Evolutionary conservation across 2,329 filamentous ascomycete genomes (phyloP), one percentile per base, ranked within the genome.

Genomic region (Didymella pinodella): DNA sequence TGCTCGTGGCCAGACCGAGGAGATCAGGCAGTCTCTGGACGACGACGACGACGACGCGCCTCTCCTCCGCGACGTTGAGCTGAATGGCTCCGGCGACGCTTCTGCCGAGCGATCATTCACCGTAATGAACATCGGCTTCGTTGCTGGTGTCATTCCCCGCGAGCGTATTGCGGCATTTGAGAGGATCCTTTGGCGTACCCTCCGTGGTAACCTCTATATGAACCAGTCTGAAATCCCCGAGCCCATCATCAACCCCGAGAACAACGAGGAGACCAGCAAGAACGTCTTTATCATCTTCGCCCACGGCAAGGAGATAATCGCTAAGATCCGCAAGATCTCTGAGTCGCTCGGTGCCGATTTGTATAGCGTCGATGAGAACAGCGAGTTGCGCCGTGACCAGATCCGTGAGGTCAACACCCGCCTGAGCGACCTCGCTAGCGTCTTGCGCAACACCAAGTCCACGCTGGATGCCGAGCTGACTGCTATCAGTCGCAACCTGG

Each of bases 241-340:
- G 77, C 88, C 92, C 36, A 90, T 99, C 68, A 85, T 97, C 76
- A 92, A 99, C 77, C 94, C 95, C 16, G 86, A 90, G 75, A 97
- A 88, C 81, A 97, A 98, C 77, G 94, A 98, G 80, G 85, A 91
- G 65, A 85, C 96, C 69, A 88, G 90, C 83, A 99, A 99, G 88
- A 99, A 97, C 70, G 95, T 99, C 55, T 99, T 99, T 74, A 94
- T 99, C 74, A 99, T 99, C 78, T 99, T 99, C 71, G 95, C 95
- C 12, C 95, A 99, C 74, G 95, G 95, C 75, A 97, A 97, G 80
- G 94, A 98, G 79, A 97, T 99, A 68, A 88, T 99, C 71, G 91
- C 93, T 74, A 99, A 99, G 87, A 98, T 99, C 75, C 89, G 95
- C 74, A 98, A 97, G 85, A 98, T 99, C 62, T 98, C 94, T 1